Percentiles rank a stretch among this genome's conserved stretches.
Conservation (phyloP, 768 basidiomycete species). For the Clitopilus passeckerianus region DNA sequence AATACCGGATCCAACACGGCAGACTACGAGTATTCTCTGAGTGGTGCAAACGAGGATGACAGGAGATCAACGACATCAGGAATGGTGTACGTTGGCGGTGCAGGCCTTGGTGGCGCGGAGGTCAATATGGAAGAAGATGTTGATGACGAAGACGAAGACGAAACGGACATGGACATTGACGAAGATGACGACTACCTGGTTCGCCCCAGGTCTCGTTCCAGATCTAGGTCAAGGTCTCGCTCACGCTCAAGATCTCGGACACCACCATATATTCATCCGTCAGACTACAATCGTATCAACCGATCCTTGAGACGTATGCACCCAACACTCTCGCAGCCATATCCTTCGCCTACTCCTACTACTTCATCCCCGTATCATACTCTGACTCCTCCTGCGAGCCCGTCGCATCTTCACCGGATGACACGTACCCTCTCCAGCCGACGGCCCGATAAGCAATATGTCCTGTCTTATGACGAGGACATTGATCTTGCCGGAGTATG, state of each 20-base stretch:
- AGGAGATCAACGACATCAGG: slow-evolving; percentile 22
- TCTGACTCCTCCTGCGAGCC: neutral
- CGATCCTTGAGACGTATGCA: neutral
- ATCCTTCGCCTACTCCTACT: slow-evolving; percentile 38
- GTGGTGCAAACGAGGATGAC: slow-evolving; percentile 10
- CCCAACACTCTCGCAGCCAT: slow-evolving; percentile 20
- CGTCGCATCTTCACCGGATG: neutral
- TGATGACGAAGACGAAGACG: slow-evolving; percentile 7
- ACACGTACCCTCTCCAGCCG: slow-evolving; percentile 4
- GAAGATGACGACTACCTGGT: neutral
- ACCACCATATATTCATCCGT: neutral
- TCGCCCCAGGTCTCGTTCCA: neutral
- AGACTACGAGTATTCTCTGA: slow-evolving; percentile 22
- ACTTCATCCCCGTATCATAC: slow-evolving; percentile 10
- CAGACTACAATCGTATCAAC: neutral
- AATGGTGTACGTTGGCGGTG: slow-evolving; percentile 5
- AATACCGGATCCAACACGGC: slow-evolving; percentile 24
- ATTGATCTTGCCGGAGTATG: slow-evolving; percentile 66
- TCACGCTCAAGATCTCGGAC: neutral
- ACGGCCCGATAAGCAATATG: slow-evolving; percentile 5
- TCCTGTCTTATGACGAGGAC: slow-evolving; percentile 24
- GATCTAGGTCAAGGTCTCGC: too few relatives aligned
- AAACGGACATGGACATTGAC: slow-evolving; percentile 3
- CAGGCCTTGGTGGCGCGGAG: slow-evolving; percentile 11
- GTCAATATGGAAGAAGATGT: neutral